Evolutionary conservation across 306 rosid genomes (phyloP).

Genomic region (Glycine tomentella): DNA sequence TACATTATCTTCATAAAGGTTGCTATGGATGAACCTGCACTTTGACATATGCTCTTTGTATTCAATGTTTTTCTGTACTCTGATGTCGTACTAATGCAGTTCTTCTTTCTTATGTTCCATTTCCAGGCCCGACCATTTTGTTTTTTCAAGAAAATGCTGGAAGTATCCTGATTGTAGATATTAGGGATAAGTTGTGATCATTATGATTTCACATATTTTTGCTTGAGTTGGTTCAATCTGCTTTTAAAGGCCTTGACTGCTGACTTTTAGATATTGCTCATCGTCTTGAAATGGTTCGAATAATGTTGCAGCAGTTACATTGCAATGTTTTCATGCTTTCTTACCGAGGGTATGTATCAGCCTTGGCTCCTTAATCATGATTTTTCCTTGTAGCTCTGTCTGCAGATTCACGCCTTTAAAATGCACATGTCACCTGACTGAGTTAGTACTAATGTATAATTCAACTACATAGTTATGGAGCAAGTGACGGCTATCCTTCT

Average conservation of each 20-base stretch:
- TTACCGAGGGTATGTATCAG: conserved; percentile 80
- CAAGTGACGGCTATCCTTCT: conserved; percentile 97
- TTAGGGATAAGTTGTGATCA: conserved; percentile 34
- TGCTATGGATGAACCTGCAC: neutral
- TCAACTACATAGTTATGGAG: conserved; percentile 78
- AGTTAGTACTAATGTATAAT: conserved; percentile 42
- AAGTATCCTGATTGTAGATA: conserved; percentile 77
- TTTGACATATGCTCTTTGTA: conserved; percentile 7
- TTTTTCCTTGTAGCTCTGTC: neutral
- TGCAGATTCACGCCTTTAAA: conserved; percentile 31
- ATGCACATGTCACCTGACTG: conserved; percentile 22
- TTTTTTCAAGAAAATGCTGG: conserved; percentile 99
- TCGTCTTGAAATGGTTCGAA: conserved; percentile 97
- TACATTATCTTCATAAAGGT: conserved; percentile 11
- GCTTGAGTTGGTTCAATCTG: conserved; percentile 40
- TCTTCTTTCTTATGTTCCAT: conserved; percentile 49
- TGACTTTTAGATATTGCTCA: conserved; percentile 90
- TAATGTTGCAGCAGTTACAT: conserved; percentile 81
- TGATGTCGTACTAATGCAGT: neutral
- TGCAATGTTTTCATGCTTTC: conserved; percentile 99
- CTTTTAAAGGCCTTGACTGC: conserved; percentile 68
- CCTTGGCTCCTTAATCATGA: conserved; percentile 16
- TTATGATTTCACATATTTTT: conserved; percentile 34
- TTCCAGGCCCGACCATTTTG: conserved; percentile 93
- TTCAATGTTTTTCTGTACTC: conserved; percentile 31